Evolutionary conservation across 257 asterid genomes (phyloP).

Genomic region (Osmanthus fragrans): DNA sequence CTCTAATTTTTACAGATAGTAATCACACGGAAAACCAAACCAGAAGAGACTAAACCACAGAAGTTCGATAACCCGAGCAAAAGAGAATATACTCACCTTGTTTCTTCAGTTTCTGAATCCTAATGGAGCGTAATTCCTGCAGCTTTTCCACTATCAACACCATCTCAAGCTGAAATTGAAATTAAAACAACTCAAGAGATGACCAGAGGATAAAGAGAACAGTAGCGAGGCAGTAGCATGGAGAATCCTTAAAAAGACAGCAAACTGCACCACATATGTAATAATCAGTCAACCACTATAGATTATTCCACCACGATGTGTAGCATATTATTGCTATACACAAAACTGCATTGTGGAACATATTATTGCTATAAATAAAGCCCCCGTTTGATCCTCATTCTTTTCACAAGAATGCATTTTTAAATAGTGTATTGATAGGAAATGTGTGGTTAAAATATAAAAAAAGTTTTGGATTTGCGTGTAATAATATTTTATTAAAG

Average conservation of each 20-base stretch:
- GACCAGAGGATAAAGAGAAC: neutral
- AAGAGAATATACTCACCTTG: conserved; percentile 56
- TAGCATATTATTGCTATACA: neutral
- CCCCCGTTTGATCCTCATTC: too few relatives aligned
- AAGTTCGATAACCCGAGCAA: neutral
- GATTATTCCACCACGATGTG: neutral
- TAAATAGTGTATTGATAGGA: too few relatives aligned
- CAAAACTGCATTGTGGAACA: neutral
- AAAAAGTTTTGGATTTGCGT: too few relatives aligned
- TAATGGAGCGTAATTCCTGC: conserved; percentile 84
- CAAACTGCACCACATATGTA: conserved; percentile 10
- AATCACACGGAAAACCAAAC: neutral
- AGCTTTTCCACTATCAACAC: conserved; percentile 88
- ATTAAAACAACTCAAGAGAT: conserved; percentile 18
- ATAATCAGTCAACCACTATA: neutral
- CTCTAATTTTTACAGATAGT: neutral
- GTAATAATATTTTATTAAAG: too few relatives aligned
- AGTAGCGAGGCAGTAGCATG: conserved; percentile 5
- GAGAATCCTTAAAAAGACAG: conserved; percentile 8
- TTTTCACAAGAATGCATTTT: too few relatives aligned
- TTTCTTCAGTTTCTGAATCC: conserved; percentile 86
- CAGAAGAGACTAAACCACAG: neutral
- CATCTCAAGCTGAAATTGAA: conserved; percentile 76
- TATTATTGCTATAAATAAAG: too few relatives aligned
- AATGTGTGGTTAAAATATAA: too few relatives aligned